phyloP scores from a whole-genome alignment of 306 rosid genomes.

The Geum urbanum region DNA sequence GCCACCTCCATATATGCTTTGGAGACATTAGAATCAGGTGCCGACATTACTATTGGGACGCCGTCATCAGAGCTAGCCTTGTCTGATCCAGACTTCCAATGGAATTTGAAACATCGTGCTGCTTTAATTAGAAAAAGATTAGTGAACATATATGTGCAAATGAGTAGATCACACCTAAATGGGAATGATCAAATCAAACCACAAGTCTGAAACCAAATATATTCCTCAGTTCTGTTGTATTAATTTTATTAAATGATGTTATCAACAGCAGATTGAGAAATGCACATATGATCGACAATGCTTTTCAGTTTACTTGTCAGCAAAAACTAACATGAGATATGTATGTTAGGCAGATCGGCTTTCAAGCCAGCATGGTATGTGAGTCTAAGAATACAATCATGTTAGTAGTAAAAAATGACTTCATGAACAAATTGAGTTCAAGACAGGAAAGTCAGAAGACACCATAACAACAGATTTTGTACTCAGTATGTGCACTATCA shows the following conservation, averaged over 20 bases:
- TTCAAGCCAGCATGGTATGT: slow-evolving; percentile 1
- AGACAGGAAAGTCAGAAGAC: too few species aligned
- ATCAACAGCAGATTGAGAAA: background rate
- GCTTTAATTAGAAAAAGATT: slow-evolving; percentile 21
- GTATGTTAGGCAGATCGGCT: background rate
- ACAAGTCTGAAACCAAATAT: background rate
- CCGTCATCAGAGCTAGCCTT: slow-evolving; percentile 79
- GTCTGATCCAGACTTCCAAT: slow-evolving; percentile 59
- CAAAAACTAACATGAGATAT: slow-evolving; percentile 2
- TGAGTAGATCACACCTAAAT: background rate
- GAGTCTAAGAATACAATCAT: background rate
- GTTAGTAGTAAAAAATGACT: background rate
- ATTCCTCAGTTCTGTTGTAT: too few species aligned
- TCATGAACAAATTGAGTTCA: too few species aligned
- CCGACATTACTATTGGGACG: slow-evolving; percentile 62
- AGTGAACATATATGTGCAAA: background rate
- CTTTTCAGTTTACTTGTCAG: background rate
- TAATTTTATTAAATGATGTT: too few species aligned
- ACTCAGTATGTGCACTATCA: too few species aligned
- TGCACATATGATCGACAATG: background rate
- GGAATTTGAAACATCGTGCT: slow-evolving; percentile 53
- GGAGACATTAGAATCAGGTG: slow-evolving; percentile 71
- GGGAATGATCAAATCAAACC: background rate
- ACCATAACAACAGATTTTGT: too few species aligned
- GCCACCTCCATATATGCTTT: slow-evolving; percentile 61